phyloP scores from a whole-genome alignment of 139 green algal genomes.

The Choricystis sp. region DNA sequence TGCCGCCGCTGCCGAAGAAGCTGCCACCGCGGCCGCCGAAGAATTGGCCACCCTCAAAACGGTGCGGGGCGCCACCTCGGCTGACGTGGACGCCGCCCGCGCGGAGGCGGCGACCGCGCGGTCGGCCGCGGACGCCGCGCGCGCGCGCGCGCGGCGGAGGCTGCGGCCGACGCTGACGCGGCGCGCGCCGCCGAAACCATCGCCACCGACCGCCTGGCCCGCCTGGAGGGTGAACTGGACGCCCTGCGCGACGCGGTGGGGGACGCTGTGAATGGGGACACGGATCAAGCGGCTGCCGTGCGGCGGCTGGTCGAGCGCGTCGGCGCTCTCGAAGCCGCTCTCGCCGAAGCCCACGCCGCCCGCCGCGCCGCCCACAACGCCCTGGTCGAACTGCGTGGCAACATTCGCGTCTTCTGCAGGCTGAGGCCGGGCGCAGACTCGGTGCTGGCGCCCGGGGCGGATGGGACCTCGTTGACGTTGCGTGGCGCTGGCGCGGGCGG shows the following conservation, averaged over 20 bases:
- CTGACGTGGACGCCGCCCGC: not conserved
- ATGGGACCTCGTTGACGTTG: conserved; percentile 33
- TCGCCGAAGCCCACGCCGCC: conserved; percentile 30
- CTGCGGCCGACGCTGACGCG: too few relatives aligned
- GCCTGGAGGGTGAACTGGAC: conserved; percentile 42
- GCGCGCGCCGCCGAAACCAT: not conserved
- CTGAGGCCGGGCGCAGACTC: conserved; percentile 28
- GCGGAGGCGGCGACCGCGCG: too few relatives aligned
- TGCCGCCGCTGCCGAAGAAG: not conserved
- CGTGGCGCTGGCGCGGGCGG: conserved; percentile 21
- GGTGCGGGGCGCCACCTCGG: not conserved
- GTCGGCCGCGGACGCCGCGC: too few relatives aligned
- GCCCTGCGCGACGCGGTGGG: conserved; percentile 40
- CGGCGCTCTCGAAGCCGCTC: conserved; percentile 39
- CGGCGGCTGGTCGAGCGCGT: conserved; percentile 47
- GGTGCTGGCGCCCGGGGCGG: conserved; percentile 23
- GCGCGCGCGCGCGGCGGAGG: too few relatives aligned
- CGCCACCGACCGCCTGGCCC: not conserved
- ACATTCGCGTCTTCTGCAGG: conserved; percentile 82
- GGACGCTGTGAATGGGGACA: conserved; percentile 41
- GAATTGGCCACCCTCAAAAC: not conserved
- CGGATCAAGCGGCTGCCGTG: conserved; percentile 51
- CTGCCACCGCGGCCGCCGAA: not conserved
- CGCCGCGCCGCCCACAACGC: conserved; percentile 65
- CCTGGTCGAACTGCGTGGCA: conserved; percentile 68